Percentiles rank a stretch among this genome's conserved stretches.
phyloP scores from a whole-genome alignment of 78 protist genomes.

The Bigelowiella natans region DNA sequence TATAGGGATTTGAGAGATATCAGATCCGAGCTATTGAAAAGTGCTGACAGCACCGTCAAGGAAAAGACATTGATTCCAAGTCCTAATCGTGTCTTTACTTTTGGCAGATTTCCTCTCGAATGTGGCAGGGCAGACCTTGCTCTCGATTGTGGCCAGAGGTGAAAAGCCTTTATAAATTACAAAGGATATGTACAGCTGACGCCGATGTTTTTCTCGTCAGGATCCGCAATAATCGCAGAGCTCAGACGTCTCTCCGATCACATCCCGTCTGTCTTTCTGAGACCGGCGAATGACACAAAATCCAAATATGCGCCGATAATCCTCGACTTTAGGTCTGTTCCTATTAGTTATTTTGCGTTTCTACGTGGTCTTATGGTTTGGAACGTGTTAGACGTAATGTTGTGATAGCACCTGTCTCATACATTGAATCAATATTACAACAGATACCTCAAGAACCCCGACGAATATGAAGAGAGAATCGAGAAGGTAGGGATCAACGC shows the following conservation, averaged over 20 bases:
- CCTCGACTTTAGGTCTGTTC: slow-evolving; percentile 55
- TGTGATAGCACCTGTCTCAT: too few relatives aligned
- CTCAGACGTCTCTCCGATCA: background rate
- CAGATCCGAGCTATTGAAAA: too few relatives aligned
- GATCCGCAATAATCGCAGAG: background rate
- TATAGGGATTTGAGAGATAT: too few relatives aligned
- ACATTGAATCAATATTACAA: too few relatives aligned
- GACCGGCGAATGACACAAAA: background rate
- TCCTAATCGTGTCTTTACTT: too few relatives aligned
- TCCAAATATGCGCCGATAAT: background rate
- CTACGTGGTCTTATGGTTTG: too few relatives aligned
- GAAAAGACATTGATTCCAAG: too few relatives aligned
- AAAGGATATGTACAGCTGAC: too few relatives aligned
- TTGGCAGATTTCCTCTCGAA: background rate
- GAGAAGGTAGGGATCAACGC: background rate
- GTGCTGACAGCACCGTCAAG: too few relatives aligned
- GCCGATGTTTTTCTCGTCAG: too few relatives aligned
- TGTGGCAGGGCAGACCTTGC: slow-evolving; percentile 6
- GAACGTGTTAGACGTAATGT: too few relatives aligned
- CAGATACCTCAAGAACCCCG: background rate
- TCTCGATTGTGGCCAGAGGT: background rate
- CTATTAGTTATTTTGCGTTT: background rate
- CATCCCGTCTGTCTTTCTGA: background rate
- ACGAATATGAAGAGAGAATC: background rate
- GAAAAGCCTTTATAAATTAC: too few relatives aligned